Base-by-base conservation (phyloP, 345 rosid genomes). In the Ceriops decandra region DNA sequence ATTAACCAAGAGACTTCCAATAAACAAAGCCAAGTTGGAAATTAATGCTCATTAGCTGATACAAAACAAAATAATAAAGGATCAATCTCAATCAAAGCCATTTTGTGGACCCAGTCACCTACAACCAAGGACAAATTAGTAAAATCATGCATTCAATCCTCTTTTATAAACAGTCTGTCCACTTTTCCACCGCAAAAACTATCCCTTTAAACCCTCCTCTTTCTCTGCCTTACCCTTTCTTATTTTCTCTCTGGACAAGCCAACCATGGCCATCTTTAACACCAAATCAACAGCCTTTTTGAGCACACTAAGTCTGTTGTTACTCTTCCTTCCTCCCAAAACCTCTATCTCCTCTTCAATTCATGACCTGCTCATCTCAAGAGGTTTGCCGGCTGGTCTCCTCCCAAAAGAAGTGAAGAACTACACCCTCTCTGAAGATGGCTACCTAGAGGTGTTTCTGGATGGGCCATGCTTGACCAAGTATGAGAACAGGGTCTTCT, bases 381-480 rank as follows among this genome's bases (percentile, higher is more conserved):
- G 79, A 59, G 98, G 98, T 24, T 76, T 93, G 52, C 98, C 98
- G 4, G 87, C 88, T 0, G 98, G 98, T 35, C 85, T 93, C 0
- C 69, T 93, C 17, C 98, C 98, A 0, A 84, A 80, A 70, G 96
- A 85, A 52, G 95, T 95, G 62, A 87, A 81, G 57, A 91, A 92
- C 27, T 95, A 80, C 79, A 66, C 75, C 9, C 75, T 95, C 33
- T 62, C 85, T 47, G 75, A 74, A 8, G 75, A 86, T 65, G 99
- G 96, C 15, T 73, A 70, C n/a, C 85, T 95, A 0, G 93, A 95
- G 85, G 96, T 95, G 26, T 76, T 67, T 64, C 87, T 95, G 4
- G 88, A 82, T 5, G 90, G 84, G 2, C 98, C 98, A 1, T 93
- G 98, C 74, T 67, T 85, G 46, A 81, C 98, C 13, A 81, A 80